Evolutionary conservation across 148 eudicot species (phyloP).

Genomic region (Euryodendron excelsum): DNA sequence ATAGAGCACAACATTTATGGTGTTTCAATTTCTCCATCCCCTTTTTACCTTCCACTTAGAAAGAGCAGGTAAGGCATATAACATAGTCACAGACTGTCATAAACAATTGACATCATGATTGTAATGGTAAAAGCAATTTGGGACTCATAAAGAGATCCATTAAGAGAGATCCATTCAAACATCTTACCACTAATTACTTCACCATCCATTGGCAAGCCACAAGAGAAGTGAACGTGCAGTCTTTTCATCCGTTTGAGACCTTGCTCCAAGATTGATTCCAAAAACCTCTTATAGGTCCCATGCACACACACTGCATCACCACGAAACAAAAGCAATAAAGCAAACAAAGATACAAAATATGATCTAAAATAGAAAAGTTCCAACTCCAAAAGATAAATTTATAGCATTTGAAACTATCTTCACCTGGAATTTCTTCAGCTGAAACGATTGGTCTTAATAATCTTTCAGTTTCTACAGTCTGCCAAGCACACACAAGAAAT

Average conservation of each 20-base stretch:
- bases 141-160: background rate
- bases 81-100: background rate
- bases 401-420: background rate
- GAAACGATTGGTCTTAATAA: conserved; percentile 79
- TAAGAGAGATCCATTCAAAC: background rate
- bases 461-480: conserved; percentile 83
- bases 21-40: too few relatives aligned
- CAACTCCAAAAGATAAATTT: background rate
- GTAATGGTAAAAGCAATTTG: background rate
- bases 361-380: background rate
- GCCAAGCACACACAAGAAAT: conserved; percentile 20
- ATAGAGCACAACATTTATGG: too few relatives aligned
- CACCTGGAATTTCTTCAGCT: conserved; percentile 81
- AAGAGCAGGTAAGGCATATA: too few relatives aligned
- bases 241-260: conserved; percentile 90
- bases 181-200: conserved; percentile 85
- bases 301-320: conserved; percentile 71
- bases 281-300: conserved; percentile 75
- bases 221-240: conserved; percentile 82
- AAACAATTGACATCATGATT: background rate
- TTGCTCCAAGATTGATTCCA: conserved; percentile 65
- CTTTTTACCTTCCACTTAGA: too few relatives aligned
- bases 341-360: background rate
- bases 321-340: conserved; percentile 8
- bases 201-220: conserved; percentile 86